Conservation (phyloP, 352 stramenopile species). For the Globisporangium echinulatum region DNA sequence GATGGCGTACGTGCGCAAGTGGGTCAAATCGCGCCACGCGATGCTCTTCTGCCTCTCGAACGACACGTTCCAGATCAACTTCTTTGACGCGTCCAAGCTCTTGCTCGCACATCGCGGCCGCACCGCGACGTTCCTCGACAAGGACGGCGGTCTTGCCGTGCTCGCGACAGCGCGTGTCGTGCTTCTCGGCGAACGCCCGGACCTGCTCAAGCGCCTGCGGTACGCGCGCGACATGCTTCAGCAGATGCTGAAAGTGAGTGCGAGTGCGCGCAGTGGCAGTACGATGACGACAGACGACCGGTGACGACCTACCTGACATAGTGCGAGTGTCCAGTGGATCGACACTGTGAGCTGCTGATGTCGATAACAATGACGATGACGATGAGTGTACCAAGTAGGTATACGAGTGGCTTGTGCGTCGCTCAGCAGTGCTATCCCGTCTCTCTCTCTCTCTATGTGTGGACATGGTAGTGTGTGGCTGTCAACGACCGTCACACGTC, state of each 20-base stretch:
- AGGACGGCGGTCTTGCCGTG: slow-evolving; percentile 54
- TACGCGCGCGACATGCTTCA: slow-evolving; percentile 97
- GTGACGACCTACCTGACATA: too few species aligned
- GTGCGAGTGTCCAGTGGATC: too few species aligned
- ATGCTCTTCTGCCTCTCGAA: slow-evolving; percentile 97
- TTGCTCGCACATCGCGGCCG: slow-evolving; percentile 89
- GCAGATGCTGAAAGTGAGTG: slow-evolving; percentile 64
- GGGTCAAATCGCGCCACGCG: slow-evolving; percentile 96
- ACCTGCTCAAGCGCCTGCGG: slow-evolving; percentile 70
- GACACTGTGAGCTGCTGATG: too few species aligned
- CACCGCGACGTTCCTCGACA: slow-evolving; percentile 87
- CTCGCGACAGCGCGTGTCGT: slow-evolving; percentile 49
- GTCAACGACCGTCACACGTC: too few species aligned
- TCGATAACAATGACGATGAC: too few species aligned
- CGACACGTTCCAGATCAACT: slow-evolving; percentile 93
- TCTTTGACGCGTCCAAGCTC: slow-evolving; percentile 96
- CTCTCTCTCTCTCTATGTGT: too few species aligned
- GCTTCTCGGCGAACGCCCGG: slow-evolving; percentile 46
- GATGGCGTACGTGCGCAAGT: slow-evolving; percentile 97
- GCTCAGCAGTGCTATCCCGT: too few species aligned
- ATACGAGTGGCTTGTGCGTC: too few species aligned
- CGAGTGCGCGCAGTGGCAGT: too few species aligned
- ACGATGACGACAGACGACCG: too few species aligned
- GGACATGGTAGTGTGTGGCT: too few species aligned
- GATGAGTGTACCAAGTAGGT: too few species aligned